Conservation (phyloP, 805 yeast species). For the Saturnispora saitoi region DNA sequence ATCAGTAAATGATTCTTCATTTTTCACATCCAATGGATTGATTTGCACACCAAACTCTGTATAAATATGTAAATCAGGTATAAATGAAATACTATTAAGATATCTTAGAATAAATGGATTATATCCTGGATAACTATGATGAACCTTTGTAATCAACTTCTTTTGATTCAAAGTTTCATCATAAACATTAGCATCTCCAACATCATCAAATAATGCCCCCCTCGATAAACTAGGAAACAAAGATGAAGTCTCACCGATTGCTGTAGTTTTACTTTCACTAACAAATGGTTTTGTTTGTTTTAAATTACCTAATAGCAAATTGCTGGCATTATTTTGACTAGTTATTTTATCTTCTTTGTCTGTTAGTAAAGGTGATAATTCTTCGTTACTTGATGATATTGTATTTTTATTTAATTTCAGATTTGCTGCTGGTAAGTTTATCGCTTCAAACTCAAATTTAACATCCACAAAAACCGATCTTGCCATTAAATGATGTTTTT, state of each 20-base stretch:
- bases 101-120: conserved; percentile 55
- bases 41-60: conserved; percentile 54
- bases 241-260: conserved; percentile 17
- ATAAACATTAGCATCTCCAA: conserved; percentile 17
- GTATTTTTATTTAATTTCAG: not conserved
- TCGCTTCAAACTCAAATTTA: conserved; percentile 17
- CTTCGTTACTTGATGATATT: not conserved
- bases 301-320: conserved; percentile 1
- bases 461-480: conserved; percentile 45
- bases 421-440: not conserved
- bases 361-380: not conserved
- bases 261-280: conserved; percentile 17
- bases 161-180: conserved; percentile 23
- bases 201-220: conserved; percentile 15
- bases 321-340: not conserved
- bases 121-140: conserved; percentile 58
- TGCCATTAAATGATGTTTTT: conserved; percentile 32
- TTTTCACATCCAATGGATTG: not conserved
- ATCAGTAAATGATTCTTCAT: not conserved
- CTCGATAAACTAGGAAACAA: not conserved
- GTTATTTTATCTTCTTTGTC: not conserved
- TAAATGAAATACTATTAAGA: conserved; percentile 43
- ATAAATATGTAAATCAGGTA: conserved; percentile 51
- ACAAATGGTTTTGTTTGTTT: conserved; percentile 10
- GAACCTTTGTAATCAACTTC: conserved; percentile 21